These are phyloP conservation scores for Botryosphaeria agaves DNA, from an alignment of 2,329 filamentous ascomycete genomes.

Conservation along the genomic window DNA sequence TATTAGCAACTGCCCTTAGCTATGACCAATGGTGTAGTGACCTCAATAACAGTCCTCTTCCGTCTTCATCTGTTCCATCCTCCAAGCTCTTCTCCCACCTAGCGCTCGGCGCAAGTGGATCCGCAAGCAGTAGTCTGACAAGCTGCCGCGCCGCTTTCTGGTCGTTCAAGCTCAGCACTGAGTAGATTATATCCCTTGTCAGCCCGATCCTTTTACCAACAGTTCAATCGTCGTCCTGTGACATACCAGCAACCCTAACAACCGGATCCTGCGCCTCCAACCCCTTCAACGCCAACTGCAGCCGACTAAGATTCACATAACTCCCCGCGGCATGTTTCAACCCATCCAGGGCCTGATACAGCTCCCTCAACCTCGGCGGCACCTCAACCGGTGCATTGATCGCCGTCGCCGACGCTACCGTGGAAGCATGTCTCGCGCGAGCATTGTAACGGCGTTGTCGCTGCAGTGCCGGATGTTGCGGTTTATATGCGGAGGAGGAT, in stretches of 20 bases:
- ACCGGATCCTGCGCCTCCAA: constrained; percentile 36
- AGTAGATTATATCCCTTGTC: constrained; percentile 8
- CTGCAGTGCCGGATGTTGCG: no score
- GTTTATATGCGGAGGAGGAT: background rate
- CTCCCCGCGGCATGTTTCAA: constrained; percentile 44
- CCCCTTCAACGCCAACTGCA: constrained; percentile 55
- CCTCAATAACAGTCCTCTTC: constrained; percentile 22
- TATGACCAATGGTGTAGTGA: constrained; percentile 7
- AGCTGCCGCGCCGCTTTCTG: constrained; percentile 43
- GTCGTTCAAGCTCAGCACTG: constrained; percentile 33
- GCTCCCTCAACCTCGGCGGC: constrained; percentile 34
- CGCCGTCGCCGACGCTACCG: constrained; percentile 32
- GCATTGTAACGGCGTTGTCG: background rate
- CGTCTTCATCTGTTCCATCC: constrained; percentile 12
- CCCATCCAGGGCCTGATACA: constrained; percentile 40
- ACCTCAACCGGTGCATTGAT: constrained; percentile 36
- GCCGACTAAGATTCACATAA: constrained; percentile 48
- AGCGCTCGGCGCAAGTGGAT: constrained; percentile 23
- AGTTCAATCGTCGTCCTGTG: constrained; percentile 10
- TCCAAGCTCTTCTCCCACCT: constrained; percentile 26
- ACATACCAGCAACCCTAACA: constrained; percentile 36
- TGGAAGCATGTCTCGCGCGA: constrained; percentile 8
- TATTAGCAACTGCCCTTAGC: constrained; percentile 2
- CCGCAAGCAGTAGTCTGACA: constrained; percentile 39
- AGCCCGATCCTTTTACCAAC: background rate